Evolutionary conservation across 1,284 basidiomycete species (phyloP).

Genomic region (Naganishia liquefaciens): DNA sequence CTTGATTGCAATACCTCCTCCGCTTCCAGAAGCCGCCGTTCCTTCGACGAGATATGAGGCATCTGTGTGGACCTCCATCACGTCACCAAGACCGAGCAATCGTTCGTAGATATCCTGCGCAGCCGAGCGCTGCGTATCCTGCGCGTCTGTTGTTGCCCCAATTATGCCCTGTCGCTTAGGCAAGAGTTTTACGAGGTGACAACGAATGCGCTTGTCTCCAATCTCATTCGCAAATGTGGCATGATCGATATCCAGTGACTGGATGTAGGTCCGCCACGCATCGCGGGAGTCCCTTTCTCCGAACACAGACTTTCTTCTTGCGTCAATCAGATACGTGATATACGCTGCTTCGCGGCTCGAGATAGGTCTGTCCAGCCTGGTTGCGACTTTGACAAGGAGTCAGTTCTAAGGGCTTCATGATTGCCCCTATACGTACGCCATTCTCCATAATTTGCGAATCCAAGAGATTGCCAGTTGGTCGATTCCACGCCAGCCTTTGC

Average conservation of each 20-base stretch:
- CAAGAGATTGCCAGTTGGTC: conserved; percentile 7
- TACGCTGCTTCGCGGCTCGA: conserved; percentile 13
- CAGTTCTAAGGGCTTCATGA: not conserved
- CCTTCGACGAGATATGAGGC: not conserved
- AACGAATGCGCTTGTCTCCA: conserved; percentile 1
- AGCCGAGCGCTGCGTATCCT: not conserved
- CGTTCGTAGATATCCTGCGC: not conserved
- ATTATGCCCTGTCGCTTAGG: not conserved
- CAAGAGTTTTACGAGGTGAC: not conserved
- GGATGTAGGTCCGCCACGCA: conserved; percentile 4
- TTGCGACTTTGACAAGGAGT: conserved; percentile 2
- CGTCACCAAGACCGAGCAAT: not conserved
- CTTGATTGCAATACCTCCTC: conserved; percentile 15
- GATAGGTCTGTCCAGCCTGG: conserved; percentile 10
- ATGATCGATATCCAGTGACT: not conserved
- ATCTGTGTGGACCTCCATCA: conserved; percentile 22
- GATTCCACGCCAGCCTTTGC: conserved; percentile 5
- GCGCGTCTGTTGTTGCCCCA: not conserved
- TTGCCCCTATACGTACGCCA: conserved; percentile 6
- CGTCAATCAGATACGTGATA: conserved; percentile 1
- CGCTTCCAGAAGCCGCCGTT: not conserved
- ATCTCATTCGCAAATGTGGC: conserved; percentile 1
- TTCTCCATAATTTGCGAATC: conserved; percentile 13
- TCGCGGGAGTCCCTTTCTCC: not conserved
- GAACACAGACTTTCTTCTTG: not conserved